Base-by-base conservation (phyloP, 2,329 filamentous ascomycete species). In the Cercospora sp. region DNA sequence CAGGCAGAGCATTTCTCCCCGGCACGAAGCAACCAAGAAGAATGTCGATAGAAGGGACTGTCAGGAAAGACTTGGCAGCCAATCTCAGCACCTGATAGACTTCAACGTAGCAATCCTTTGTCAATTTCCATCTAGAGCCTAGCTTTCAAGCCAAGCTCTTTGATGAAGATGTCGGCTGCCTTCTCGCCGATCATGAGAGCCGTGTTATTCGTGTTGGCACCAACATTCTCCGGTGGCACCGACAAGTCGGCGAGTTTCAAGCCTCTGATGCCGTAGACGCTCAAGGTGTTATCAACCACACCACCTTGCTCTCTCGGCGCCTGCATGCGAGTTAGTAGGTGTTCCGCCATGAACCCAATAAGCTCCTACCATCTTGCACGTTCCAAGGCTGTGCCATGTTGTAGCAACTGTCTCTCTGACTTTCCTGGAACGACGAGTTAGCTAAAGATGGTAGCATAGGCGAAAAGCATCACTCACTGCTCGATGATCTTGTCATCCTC, bases 191-290 rank as follows among this genome's bases (percentile, higher is more conserved):
- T 74, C 55, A 76, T 77, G 57, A 83, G 70, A 0, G 82, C 81
- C 3, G 81, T 83, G 64, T 83, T 82, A 67, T 82, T 81, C 3
- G 82, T 83, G 69, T 84, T 83, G 0, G 78, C 81, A 7, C 79
- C 82, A 7, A 83, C 80, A 64, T 81, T 81, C 67, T 77, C 72
- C 0, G 81, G 80, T 7, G 76, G 73, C 18, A 81, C 77, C 68
- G 73, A 77, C 70, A 83, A 63, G 78, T 84, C 82, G 2, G 77
- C 78, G 59, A 83, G 69, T 74, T 83, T 83, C 70, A 82, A 70
- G 0, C 76, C 76, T 45, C 65, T 67, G 26, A 78, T 77, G 2
- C 80, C 80, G 72, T 82, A 78, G 6, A 82, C 80, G 64, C 76
- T 79, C 62, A 82, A 69, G 10, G 71, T 70, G 20, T 64, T 70